These are phyloP conservation scores for Tilletia setariae DNA, from an alignment of 1,284 basidiomycete species.

Conservation along the genomic window DNA sequence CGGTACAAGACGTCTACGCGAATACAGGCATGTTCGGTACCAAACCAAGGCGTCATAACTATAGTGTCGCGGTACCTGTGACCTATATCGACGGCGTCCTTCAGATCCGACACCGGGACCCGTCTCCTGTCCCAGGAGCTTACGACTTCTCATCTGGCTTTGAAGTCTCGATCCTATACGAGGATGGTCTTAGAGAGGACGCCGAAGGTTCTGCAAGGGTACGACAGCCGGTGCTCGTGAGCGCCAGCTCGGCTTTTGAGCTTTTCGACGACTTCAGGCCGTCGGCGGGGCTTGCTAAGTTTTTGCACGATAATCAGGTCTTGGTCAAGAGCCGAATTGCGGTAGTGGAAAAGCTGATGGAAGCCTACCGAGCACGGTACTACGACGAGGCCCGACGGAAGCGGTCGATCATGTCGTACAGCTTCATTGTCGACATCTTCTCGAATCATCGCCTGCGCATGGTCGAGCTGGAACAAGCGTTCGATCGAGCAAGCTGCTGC, in stretches of 20 bases:
- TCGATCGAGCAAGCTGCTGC: constrained; percentile 62
- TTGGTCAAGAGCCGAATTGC: constrained; percentile 60
- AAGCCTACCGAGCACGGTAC: constrained; percentile 63
- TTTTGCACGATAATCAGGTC: constrained; percentile 65
- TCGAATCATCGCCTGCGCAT: constrained; percentile 28
- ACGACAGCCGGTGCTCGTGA: constrained; percentile 58
- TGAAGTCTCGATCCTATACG: constrained; percentile 64
- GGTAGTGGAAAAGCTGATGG: constrained; percentile 60
- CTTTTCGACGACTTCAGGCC: constrained; percentile 68
- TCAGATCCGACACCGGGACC: constrained; percentile 63
- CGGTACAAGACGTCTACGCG: constrained; percentile 51
- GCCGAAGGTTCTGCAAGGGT: constrained; percentile 33
- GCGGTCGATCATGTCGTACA: constrained; percentile 63
- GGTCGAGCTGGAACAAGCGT: constrained; percentile 57
- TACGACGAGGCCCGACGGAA: constrained; percentile 63
- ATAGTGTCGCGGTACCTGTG: constrained; percentile 57
- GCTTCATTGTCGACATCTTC: constrained; percentile 64
- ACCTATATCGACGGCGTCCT: constrained; percentile 62
- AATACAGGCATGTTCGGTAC: constrained; percentile 56
- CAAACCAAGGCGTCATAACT: constrained; percentile 60
- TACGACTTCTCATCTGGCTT: constrained; percentile 64
- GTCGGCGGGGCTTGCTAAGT: constrained; percentile 65
- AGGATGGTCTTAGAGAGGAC: constrained; percentile 50
- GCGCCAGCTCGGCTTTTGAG: constrained; percentile 64
- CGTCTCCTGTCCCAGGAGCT: constrained; percentile 62